phyloP scores from a whole-genome alignment of 805 yeast species.

The Helenozyma rhizophorensis region DNA sequence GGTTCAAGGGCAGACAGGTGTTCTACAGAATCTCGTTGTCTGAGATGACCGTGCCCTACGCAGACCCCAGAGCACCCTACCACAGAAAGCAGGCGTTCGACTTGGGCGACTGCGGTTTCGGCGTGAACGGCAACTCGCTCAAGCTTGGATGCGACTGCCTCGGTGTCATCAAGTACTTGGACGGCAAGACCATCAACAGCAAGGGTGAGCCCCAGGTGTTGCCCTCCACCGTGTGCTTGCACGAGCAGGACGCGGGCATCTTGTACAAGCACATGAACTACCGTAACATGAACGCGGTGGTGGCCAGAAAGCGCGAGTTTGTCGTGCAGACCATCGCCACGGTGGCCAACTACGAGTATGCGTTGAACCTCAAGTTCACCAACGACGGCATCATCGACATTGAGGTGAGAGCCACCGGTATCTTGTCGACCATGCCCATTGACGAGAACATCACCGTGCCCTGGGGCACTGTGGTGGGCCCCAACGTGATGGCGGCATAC shows the following conservation, averaged over 20 bases:
- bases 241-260: conserved; percentile 74
- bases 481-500: conserved; percentile 77
- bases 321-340: conserved; percentile 79
- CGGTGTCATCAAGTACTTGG: conserved; percentile 72
- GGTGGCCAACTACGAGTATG: conserved; percentile 80
- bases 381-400: conserved; percentile 76
- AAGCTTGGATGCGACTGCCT: conserved; percentile 78
- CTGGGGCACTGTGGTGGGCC: conserved; percentile 74
- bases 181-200: conserved; percentile 51
- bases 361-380: conserved; percentile 65
- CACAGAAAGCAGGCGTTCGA: conserved; percentile 87
- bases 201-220: conserved; percentile 59
- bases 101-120: conserved; percentile 82
- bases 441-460: conserved; percentile 64
- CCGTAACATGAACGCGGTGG: conserved; percentile 66
- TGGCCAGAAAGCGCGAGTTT: conserved; percentile 74
- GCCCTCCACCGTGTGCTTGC: conserved; percentile 74
- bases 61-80: conserved; percentile 79
- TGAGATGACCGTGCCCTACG: conserved; percentile 88
- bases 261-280: conserved; percentile 77
- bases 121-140: conserved; percentile 64
- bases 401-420: conserved; percentile 84
- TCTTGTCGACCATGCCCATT: conserved; percentile 78
- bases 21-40: conserved; percentile 70
- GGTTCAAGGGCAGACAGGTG: conserved; percentile 71